These are phyloP conservation scores for Spongospora subterranea DNA, from an alignment of 208 protist species.

Conservation along the genomic window DNA sequence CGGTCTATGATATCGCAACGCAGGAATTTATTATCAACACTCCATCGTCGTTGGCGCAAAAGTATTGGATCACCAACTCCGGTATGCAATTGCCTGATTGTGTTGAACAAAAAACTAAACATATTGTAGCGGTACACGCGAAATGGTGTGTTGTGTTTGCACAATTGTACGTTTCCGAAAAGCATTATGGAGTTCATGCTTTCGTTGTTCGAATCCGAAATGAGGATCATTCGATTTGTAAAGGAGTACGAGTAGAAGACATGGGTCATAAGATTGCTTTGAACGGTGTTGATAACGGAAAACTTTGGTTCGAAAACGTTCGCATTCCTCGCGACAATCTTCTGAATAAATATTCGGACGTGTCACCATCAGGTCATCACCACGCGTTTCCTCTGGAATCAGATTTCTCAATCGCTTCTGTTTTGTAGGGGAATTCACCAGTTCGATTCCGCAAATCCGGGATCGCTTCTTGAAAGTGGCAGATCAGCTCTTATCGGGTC, in stretches of 20 bases:
- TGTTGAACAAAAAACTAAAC: not conserved
- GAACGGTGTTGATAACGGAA: slow-evolving; percentile 78
- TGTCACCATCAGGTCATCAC: slow-evolving; percentile 56
- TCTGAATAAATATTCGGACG: slow-evolving; percentile 69
- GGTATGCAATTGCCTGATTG: not conserved
- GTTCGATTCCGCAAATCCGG: slow-evolving; percentile 62
- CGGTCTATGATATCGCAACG: slow-evolving; percentile 73
- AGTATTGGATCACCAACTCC: slow-evolving; percentile 76
- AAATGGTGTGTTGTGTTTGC: slow-evolving; percentile 73
- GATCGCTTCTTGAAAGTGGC: slow-evolving; percentile 70
- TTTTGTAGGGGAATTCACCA: slow-evolving; percentile 71
- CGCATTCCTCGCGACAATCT: slow-evolving; percentile 73
- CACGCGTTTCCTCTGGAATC: not conserved
- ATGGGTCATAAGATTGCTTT: slow-evolving; percentile 75
- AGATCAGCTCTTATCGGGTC: slow-evolving; percentile 68
- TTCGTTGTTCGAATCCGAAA: slow-evolving; percentile 74
- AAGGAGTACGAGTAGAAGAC: slow-evolving; percentile 74
- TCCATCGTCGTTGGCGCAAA: slow-evolving; percentile 68
- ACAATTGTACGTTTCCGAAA: slow-evolving; percentile 66
- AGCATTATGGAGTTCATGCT: slow-evolving; percentile 72
- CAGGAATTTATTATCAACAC: slow-evolving; percentile 77
- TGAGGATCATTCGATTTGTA: slow-evolving; percentile 58
- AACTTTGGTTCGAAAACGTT: slow-evolving; percentile 78
- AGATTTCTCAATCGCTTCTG: not conserved
- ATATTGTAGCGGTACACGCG: slow-evolving; percentile 63